These are phyloP conservation scores for Cystofilobasidium macerans DNA, from an alignment of 768 basidiomycete species.

Conservation along the genomic window DNA sequence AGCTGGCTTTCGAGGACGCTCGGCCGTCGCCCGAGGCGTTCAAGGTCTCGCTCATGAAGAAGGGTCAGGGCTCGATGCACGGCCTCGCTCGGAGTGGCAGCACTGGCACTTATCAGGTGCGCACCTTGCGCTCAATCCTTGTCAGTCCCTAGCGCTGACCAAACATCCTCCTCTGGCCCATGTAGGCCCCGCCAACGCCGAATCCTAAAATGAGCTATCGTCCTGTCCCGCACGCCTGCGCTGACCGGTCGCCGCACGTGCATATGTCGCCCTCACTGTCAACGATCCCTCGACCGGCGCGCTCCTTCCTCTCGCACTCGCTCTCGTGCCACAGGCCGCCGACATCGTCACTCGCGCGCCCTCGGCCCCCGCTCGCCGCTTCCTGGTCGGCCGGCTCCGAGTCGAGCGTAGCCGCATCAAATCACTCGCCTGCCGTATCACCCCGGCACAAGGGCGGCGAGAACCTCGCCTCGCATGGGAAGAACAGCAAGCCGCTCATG, in stretches of 20 bases:
- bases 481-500: neutral
- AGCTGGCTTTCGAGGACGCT: slow-evolving; percentile 12
- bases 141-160: neutral
- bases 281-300: neutral
- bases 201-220: slow-evolving; percentile 12
- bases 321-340: neutral
- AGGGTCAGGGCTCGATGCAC: slow-evolving; percentile 9
- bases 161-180: neutral
- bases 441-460: slow-evolving; percentile 1
- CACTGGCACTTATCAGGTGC: neutral
- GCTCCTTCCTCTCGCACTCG: neutral
- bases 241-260: neutral
- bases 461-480: no score
- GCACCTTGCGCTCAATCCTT: neutral
- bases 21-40: slow-evolving; percentile 18
- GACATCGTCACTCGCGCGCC: neutral
- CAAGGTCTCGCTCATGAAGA: slow-evolving; percentile 24
- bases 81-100: neutral
- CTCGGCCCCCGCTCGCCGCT: neutral
- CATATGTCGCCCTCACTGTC: no score
- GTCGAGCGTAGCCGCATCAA: neutral
- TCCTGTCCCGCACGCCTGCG: neutral
- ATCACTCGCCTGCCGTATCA: neutral
- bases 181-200: slow-evolving; percentile 20
- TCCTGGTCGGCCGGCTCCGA: slow-evolving; percentile 1